These are phyloP conservation scores for Drechslerella stenobrocha DNA, from an alignment of 2,329 filamentous ascomycete species.

Conservation along the genomic window DNA sequence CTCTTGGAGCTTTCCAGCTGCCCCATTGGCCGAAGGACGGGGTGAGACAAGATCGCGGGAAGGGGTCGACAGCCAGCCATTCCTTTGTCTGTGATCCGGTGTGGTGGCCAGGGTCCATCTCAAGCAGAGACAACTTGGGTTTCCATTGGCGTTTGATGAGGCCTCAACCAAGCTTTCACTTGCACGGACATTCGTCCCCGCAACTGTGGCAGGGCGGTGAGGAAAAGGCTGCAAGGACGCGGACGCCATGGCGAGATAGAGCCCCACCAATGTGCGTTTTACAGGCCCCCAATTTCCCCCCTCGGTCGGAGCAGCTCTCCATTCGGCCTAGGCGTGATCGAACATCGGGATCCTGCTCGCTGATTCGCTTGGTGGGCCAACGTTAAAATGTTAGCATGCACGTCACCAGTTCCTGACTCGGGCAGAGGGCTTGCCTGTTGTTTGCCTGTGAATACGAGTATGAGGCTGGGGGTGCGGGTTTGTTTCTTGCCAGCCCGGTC, in stretches of 20 bases:
- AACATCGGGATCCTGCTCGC: neutral
- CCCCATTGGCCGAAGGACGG: slow-evolving; percentile 34
- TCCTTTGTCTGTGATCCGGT: slow-evolving; percentile 31
- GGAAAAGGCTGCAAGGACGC: slow-evolving; percentile 7
- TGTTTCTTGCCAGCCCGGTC: neutral
- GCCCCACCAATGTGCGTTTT: neutral
- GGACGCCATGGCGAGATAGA: slow-evolving; percentile 13
- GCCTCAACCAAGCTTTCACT: slow-evolving; percentile 5
- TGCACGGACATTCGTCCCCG: neutral
- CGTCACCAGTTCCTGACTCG: slow-evolving; percentile 17
- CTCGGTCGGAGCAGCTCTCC: slow-evolving; percentile 3
- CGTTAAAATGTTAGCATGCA: slow-evolving; percentile 13
- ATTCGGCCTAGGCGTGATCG: slow-evolving; percentile 18
- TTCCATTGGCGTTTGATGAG: slow-evolving; percentile 49
- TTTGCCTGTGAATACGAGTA: neutral
- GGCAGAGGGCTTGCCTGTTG: neutral
- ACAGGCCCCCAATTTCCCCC: slow-evolving; percentile 1
- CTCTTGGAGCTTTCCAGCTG: slow-evolving; percentile 16
- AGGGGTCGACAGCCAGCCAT: slow-evolving; percentile 38
- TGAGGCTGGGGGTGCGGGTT: neutral
- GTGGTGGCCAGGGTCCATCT: slow-evolving; percentile 35
- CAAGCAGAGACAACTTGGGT: slow-evolving; percentile 31
- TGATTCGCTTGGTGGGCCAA: slow-evolving; percentile 9
- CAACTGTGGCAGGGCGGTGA: slow-evolving; percentile 5
- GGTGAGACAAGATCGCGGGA: slow-evolving; percentile 33